Conservation (phyloP, 1,139 yeast species). For the Sugiyamaella sp. region DNA sequence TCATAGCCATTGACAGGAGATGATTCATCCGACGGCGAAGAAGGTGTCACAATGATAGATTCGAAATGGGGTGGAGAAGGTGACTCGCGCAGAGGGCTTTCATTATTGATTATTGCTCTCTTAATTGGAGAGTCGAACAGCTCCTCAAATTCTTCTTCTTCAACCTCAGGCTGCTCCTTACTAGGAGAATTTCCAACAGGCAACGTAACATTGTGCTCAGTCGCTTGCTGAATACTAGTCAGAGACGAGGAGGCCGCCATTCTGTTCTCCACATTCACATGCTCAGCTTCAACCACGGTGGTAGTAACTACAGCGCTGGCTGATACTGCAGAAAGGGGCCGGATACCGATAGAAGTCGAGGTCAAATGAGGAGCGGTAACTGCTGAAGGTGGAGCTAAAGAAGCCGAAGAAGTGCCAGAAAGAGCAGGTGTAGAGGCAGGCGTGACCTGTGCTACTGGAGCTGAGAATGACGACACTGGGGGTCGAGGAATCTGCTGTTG, state of each 20-base stretch:
- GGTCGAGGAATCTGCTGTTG: neutral
- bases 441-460: neutral
- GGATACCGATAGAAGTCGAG: neutral
- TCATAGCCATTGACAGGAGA: constrained; percentile 14
- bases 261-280: constrained; percentile 4
- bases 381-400: neutral
- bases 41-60: constrained; percentile 13
- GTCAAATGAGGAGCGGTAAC: constrained; percentile 12
- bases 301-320: constrained; percentile 13
- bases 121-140: constrained; percentile 15
- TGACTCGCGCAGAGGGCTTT: neutral
- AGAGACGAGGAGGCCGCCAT: constrained; percentile 15
- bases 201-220: neutral
- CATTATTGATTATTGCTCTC: constrained; percentile 7
- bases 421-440: neutral
- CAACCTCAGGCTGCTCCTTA: neutral
- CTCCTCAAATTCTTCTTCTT: constrained; percentile 14
- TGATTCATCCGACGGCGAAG: constrained; percentile 20
- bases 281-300: constrained; percentile 11
- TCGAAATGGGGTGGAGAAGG: neutral
- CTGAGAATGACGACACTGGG: neutral
- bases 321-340: constrained; percentile 3
- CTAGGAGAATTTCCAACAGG: neutral
- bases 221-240: constrained; percentile 5
- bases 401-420: neutral